Evolutionary conservation across 1,284 basidiomycete species (phyloP).

Genomic region (Spongispora temasekensis): DNA sequence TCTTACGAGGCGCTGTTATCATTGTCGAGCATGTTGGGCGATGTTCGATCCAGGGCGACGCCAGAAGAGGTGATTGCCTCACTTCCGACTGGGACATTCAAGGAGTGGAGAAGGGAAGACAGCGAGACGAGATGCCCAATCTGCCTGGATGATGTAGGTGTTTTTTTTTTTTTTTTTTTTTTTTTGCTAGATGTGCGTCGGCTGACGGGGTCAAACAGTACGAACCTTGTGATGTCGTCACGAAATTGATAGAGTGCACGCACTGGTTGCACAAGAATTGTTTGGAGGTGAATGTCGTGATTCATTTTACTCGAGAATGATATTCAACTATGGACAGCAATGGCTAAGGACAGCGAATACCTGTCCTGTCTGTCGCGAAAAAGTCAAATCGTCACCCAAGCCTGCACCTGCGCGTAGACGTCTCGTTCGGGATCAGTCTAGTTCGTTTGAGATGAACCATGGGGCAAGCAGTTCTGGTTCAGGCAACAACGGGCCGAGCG

Average conservation of each 20-base stretch:
- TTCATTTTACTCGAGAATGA: not conserved
- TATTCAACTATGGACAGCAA: constrained; percentile 44
- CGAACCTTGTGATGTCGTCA: constrained; percentile 51
- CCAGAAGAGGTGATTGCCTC: constrained; percentile 58
- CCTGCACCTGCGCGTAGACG: constrained; percentile 25
- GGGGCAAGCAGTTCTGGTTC: not conserved
- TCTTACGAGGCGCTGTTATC: constrained; percentile 71
- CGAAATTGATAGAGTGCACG: constrained; percentile 64
- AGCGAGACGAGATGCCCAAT: constrained; percentile 75
- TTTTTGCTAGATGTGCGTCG: not conserved
- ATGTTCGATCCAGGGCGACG: constrained; percentile 61
- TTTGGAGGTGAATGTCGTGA: constrained; percentile 51
- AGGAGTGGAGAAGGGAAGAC: constrained; percentile 63
- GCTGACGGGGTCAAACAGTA: constrained; percentile 49
- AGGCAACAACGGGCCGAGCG: constrained; percentile 1
- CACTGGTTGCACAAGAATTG: constrained; percentile 79
- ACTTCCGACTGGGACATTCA: constrained; percentile 60
- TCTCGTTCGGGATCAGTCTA: constrained; percentile 6
- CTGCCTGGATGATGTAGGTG: constrained; percentile 74
- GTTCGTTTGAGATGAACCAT: constrained; percentile 9
- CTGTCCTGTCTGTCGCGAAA: constrained; percentile 66
- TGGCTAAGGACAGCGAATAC: constrained; percentile 66
- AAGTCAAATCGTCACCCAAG: constrained; percentile 39
- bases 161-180: not conserved
- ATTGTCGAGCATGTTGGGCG: constrained; percentile 59